phyloP scores from a whole-genome alignment of 345 rosid species.

The Euphorbia lathyris region DNA sequence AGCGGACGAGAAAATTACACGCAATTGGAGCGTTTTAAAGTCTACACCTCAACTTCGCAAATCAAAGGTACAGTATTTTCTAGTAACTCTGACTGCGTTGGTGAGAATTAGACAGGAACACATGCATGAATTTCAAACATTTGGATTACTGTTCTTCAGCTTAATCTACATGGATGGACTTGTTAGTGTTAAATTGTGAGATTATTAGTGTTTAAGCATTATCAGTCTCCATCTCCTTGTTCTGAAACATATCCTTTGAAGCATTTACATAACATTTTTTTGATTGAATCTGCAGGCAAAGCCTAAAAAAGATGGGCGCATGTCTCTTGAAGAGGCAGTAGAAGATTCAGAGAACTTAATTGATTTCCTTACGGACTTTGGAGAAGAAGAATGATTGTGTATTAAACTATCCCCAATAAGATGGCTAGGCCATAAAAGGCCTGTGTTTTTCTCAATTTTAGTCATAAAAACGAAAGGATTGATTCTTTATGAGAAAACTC shows the following conservation, averaged over 20 bases:
- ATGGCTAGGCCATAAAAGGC: neutral
- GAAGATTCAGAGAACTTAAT: constrained; percentile 88
- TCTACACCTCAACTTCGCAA: constrained; percentile 64
- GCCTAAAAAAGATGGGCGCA: constrained; percentile 49
- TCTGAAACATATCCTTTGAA: neutral
- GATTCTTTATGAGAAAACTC: too few species aligned
- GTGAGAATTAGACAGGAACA: neutral
- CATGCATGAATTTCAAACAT: neutral
- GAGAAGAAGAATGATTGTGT: constrained; percentile 45
- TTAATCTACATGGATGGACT: neutral
- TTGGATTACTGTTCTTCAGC: neutral
- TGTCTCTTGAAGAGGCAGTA: constrained; percentile 73
- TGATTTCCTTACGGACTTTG: constrained; percentile 91
- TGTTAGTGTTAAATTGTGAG: constrained; percentile 8
- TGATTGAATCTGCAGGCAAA: constrained; percentile 46
- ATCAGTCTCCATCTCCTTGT: neutral
- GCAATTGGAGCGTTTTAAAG: constrained; percentile 87
- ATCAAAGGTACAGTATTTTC: constrained; percentile 46
- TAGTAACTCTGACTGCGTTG: neutral
- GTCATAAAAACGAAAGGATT: neutral
- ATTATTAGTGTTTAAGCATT: too few species aligned
- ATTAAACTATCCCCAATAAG: neutral
- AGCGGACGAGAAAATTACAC: constrained; percentile 57
- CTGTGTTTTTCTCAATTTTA: neutral
- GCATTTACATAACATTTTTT: too few species aligned